Percentiles rank a stretch among this genome's conserved stretches.
phyloP scores from a whole-genome alignment of 2,329 filamentous ascomycete genomes.

The Verticillium zaregamsianum region DNA sequence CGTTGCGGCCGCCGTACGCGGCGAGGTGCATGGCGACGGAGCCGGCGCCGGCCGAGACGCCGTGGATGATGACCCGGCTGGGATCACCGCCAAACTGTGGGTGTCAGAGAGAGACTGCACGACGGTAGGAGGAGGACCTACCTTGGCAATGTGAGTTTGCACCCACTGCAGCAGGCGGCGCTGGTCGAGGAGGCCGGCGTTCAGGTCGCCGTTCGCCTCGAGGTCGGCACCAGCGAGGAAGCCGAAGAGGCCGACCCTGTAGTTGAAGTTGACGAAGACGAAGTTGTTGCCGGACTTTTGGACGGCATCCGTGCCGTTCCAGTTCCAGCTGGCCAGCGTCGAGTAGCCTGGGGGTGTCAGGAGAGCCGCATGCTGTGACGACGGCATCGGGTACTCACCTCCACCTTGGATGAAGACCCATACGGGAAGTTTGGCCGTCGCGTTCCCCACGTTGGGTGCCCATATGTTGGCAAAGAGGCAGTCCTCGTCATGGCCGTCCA shows the following conservation, averaged over 20 bases:
- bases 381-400: slow-evolving; percentile 9
- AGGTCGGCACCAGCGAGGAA: slow-evolving; percentile 58
- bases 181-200: slow-evolving; percentile 62
- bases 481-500: slow-evolving; percentile 44
- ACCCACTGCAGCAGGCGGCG: slow-evolving; percentile 58
- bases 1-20: slow-evolving; percentile 39
- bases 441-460: slow-evolving; percentile 51
- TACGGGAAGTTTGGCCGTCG: slow-evolving; percentile 57
- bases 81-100: slow-evolving; percentile 54
- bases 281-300: slow-evolving; percentile 38
- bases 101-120: not conserved
- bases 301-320: slow-evolving; percentile 45
- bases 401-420: slow-evolving; percentile 56
- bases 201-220: slow-evolving; percentile 51
- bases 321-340: slow-evolving; percentile 44
- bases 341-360: slow-evolving; percentile 33
- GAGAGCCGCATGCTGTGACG: not conserved
- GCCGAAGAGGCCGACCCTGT: slow-evolving; percentile 58
- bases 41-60: slow-evolving; percentile 57
- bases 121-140: slow-evolving; percentile 12
- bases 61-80: slow-evolving; percentile 54
- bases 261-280: slow-evolving; percentile 58
- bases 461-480: slow-evolving; percentile 67
- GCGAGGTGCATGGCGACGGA: slow-evolving; percentile 50
- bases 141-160: slow-evolving; percentile 49